Evolutionary conservation across 495 filamentous ascomycete genomes (phyloP), one percentile per base, ranked within the genome.

Genomic region (Aspergillus hancockii): DNA sequence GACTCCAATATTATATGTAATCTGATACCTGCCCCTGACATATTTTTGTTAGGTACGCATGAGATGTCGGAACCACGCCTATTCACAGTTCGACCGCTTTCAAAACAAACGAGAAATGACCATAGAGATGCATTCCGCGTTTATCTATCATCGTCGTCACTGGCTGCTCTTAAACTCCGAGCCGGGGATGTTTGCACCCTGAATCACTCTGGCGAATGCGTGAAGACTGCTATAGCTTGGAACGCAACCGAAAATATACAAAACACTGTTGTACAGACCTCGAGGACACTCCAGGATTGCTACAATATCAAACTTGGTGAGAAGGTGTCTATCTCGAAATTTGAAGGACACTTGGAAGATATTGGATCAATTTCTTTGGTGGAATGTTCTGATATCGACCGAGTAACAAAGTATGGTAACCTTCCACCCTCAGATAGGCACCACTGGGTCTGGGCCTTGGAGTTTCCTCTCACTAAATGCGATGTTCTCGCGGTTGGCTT

Each of bases 221-320:
- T 72, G 8, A 83, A 81, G 51, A 81, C 83, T 49, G 89, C 85
- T 7, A 82, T 88, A 55, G 83, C 85, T 14, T 90, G 87, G 85
- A 78, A 80, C 45, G 83, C 86, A 19, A 61, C 79, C 4, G 85
- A 90, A 59, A 85, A 83, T 60, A 79, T 89, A 41, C 81, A 87
- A 63, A 85, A 81, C 55, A 77, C 83, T 25, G 78, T 88, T 25
- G 78, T 87, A 5, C 85, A 89, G 70, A 83, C 84, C 54, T 88
- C 87, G 23, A 84, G 86, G 53, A 78, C 78, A 21, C 83, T 91
- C 50, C 85, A 88, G 58, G 81, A 84, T 19, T 79, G 77, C 21
- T 89, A 87, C 63, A 81, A 78, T 38, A 81, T 89, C 65, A 86
- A 85, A 46, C 70, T 89, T 1, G 85, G 82, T 4, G 86, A 88